Evolutionary conservation across 352 stramenopile genomes (phyloP).

Genomic region (Pythium scleroteichum): DNA sequence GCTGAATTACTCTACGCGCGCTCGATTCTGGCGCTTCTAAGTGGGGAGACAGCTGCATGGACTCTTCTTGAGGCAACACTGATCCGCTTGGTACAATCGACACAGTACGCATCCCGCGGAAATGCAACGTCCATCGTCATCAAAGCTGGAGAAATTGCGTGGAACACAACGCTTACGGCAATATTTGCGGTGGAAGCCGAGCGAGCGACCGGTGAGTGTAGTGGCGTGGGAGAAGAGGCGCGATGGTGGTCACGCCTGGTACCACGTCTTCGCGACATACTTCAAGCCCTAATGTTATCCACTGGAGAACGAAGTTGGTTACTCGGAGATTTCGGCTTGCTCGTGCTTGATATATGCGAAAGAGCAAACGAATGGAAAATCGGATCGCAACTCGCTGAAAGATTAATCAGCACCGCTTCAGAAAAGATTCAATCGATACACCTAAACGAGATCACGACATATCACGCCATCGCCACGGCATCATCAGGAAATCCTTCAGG

Average conservation of each 20-base stretch:
- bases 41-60: slow-evolving; percentile 40
- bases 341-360: slow-evolving; percentile 58
- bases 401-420: slow-evolving; percentile 4
- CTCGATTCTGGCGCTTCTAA: slow-evolving; percentile 49
- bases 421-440: slow-evolving; percentile 23
- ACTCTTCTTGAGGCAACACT: slow-evolving; percentile 57
- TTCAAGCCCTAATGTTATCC: not conserved
- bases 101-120: slow-evolving; percentile 39
- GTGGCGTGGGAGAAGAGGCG: not conserved
- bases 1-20: slow-evolving; percentile 61
- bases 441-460: slow-evolving; percentile 56
- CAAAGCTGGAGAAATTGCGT: slow-evolving; percentile 67
- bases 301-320: slow-evolving; percentile 16
- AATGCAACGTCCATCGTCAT: slow-evolving; percentile 31
- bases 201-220: slow-evolving; percentile 13
- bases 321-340: slow-evolving; percentile 57
- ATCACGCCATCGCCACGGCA: slow-evolving; percentile 52
- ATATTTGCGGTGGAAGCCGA: slow-evolving; percentile 29
- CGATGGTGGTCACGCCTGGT: slow-evolving; percentile 16
- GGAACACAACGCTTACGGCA: slow-evolving; percentile 66
- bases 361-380: slow-evolving; percentile 45
- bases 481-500: slow-evolving; percentile 3
- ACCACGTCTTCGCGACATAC: slow-evolving; percentile 7
- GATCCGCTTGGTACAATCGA: slow-evolving; percentile 51
- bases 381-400: slow-evolving; percentile 30